Conservation (phyloP, 1,284 basidiomycete genomes). For the Waitea zeae region DNA sequence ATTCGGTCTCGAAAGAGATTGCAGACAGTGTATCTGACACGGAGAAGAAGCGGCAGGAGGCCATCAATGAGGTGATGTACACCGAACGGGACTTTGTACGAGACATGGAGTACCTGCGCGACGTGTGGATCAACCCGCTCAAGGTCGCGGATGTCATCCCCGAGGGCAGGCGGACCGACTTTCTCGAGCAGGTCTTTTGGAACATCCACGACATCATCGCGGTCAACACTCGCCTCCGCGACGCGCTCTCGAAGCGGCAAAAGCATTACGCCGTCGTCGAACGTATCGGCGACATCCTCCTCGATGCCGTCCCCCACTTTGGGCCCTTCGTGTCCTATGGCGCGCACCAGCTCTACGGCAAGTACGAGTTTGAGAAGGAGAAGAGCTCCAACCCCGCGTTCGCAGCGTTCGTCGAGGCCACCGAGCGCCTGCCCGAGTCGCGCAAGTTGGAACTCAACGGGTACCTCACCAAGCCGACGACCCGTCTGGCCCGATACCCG, state of each 20-base stretch:
- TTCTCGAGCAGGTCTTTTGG: constrained; percentile 95
- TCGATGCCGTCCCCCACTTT: constrained; percentile 83
- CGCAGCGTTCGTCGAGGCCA: constrained; percentile 90
- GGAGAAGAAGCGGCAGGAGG: constrained; percentile 95
- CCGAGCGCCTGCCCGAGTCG: constrained; percentile 87
- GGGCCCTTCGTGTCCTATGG: constrained; percentile 91
- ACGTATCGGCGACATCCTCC: constrained; percentile 80
- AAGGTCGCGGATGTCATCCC: constrained; percentile 68
- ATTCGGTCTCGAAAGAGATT: constrained; percentile 89
- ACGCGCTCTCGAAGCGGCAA: constrained; percentile 90
- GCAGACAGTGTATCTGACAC: constrained; percentile 81
- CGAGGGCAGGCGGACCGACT: constrained; percentile 62
- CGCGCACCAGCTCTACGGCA: constrained; percentile 93
- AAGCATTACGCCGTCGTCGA: constrained; percentile 90
- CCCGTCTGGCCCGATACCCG: constrained; percentile 90
- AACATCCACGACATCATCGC: constrained; percentile 90
- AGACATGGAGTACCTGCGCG: constrained; percentile 95
- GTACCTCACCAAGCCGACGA: constrained; percentile 97
- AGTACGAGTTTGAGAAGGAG: constrained; percentile 99
- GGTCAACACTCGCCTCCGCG: constrained; percentile 80
- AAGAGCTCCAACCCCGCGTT: constrained; percentile 90
- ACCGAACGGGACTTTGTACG: constrained; percentile 96
- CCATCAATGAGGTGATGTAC: constrained; percentile 98
- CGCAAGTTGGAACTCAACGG: constrained; percentile 96
- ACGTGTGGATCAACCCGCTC: constrained; percentile 91